Percentiles rank a stretch among this genome's conserved stretches.
Conservation (phyloP, 2,329 filamentous ascomycete genomes). For the Mariannaea sp. region DNA sequence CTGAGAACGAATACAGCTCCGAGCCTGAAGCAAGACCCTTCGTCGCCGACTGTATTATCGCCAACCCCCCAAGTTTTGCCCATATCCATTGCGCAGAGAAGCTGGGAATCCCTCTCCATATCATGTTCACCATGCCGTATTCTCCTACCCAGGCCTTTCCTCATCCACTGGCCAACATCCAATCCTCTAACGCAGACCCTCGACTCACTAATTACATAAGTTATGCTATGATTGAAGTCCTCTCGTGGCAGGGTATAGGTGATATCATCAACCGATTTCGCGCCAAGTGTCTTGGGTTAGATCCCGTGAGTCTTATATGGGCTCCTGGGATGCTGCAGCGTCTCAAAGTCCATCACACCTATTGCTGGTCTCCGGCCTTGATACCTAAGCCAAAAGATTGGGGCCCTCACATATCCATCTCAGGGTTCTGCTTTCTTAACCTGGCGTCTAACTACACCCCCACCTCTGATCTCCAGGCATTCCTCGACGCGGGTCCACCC, state of each 20-base stretch:
- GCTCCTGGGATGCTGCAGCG: constrained; percentile 49
- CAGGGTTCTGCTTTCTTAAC: constrained; percentile 68
- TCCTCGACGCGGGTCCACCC: constrained; percentile 65
- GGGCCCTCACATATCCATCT: constrained; percentile 57
- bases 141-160: not conserved
- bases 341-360: constrained; percentile 79
- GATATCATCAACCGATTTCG: constrained; percentile 84
- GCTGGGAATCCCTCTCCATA: constrained; percentile 16
- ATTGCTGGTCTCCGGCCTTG: constrained; percentile 83
- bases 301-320: not conserved
- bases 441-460: constrained; percentile 62
- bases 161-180: constrained; percentile 3
- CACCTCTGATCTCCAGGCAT: constrained; percentile 56
- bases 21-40: not conserved
- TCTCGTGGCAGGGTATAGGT: constrained; percentile 48
- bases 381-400: constrained; percentile 71
- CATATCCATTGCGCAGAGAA: constrained; percentile 19
- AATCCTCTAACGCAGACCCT: not conserved
- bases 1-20: not conserved
- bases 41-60: constrained; percentile 14
- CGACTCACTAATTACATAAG: constrained; percentile 1
- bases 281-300: constrained; percentile 25
- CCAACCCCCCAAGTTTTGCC: constrained; percentile 22
- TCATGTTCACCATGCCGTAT: constrained; percentile 22
- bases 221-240: constrained; percentile 6